phyloP scores from a whole-genome alignment of 495 filamentous ascomycete genomes.

The Hypoxylon intermedium region DNA sequence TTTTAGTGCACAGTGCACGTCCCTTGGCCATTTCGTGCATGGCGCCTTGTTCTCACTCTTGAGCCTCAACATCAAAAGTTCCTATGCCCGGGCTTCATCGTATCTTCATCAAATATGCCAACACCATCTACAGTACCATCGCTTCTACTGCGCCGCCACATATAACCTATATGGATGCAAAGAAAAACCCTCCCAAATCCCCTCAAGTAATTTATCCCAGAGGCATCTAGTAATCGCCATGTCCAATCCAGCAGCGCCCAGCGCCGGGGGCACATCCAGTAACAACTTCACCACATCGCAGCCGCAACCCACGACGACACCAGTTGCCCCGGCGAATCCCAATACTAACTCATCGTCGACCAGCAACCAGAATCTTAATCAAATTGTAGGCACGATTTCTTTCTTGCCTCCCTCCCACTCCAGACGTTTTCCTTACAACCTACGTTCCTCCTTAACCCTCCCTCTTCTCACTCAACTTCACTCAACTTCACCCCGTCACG shows the following conservation, averaged over 20 bases:
- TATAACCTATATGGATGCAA: no score
- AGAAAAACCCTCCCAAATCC: no score
- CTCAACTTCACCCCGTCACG: no score
- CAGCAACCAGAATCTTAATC: constrained; percentile 86
- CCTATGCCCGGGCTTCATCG: no score
- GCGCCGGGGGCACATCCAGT: constrained; percentile 33
- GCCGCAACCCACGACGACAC: constrained; percentile 32
- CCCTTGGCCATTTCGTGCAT: constrained; percentile 1
- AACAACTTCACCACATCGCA: constrained; percentile 34
- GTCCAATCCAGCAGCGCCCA: constrained; percentile 31
- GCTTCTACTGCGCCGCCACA: no score
- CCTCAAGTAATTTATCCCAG: not conserved
- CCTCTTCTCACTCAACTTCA: no score
- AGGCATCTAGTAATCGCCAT: constrained; percentile 2
- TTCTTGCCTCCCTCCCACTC: no score
- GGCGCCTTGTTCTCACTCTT: not conserved
- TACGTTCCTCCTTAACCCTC: no score
- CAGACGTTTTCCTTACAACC: no score
- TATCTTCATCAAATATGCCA: no score
- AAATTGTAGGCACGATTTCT: constrained; percentile 97
- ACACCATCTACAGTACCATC: no score
- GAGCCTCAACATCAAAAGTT: no score
- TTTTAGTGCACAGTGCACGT: not conserved
- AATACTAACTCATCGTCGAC: constrained; percentile 49
- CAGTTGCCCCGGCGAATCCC: constrained; percentile 26